Evolutionary conservation across 139 green algal species (phyloP), one percentile per base, ranked within the genome.

Genomic region (Chloropicon primus): DNA sequence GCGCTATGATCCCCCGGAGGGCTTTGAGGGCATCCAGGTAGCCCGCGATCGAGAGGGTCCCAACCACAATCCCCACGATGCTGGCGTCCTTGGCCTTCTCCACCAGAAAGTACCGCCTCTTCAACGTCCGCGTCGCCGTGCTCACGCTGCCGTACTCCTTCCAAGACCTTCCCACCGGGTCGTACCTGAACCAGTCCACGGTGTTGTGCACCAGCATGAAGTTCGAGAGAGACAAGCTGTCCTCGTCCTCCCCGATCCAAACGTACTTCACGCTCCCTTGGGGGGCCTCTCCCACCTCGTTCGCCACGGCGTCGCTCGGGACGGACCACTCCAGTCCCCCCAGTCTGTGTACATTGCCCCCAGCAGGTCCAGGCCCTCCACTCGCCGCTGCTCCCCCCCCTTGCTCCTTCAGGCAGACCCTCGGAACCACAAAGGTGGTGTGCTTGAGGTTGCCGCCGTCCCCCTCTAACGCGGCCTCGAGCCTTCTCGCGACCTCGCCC

Each of bases 11-110:
- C 1, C 24, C 0, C 22, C 86, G 74, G 74, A 96, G 54, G 27
- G 25, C 22, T 24, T 77, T 54, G 5, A 94, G 79, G 1, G 88
- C 92, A 21, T 85, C 41, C n/a, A 54, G 62, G 76, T 94, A 96
- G 21, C 93, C 94, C 0, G 87, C 88, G 17, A 85, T 85, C 0
- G 88, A 91, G 25, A 97, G 84, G 1, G 93, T 97, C 26, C 78
- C 23, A 29, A 89, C 83, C 80, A 93, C 83, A 21, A 96, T 88
- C 17, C 92, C 94, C 21, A 98, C 86, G 22, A 97, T 94, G 72
- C 76, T 86, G 5, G 93, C 91, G 1, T 88, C 84, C 53, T 89
- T 88, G 1, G 93, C 91, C 74, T 90, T 91, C 82, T 97, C 89
- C 53, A 97, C 88, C 21, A 97, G 76, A 71, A 86, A 97, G 80